A percentile compares a stretch with the other conserved stretches of the same genome.
These are phyloP conservation scores for Phytophthora ohioensis DNA, from an alignment of 352 stramenopile species.

Conservation along the genomic window DNA sequence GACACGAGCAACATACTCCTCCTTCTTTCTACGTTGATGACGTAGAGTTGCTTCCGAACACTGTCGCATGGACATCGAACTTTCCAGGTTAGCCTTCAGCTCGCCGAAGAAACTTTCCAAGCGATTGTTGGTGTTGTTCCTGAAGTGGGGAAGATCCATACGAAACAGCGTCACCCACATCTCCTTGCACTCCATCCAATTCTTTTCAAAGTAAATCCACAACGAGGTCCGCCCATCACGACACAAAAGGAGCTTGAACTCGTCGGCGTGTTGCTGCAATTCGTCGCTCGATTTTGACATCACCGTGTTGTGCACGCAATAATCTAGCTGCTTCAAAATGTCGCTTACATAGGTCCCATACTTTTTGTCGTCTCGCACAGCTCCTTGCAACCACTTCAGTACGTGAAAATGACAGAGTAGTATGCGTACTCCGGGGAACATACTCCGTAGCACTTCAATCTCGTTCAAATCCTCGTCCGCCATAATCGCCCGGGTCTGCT, in stretches of 20 bases:
- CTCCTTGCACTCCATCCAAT: conserved; percentile 1
- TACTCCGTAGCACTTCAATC: too few relatives aligned
- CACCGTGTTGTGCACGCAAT: conserved; percentile 10
- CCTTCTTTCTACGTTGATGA: not conserved
- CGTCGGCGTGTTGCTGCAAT: conserved; percentile 2
- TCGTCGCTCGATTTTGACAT: conserved; percentile 1
- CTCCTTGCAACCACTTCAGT: conserved; percentile 2
- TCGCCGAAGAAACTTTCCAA: conserved; percentile 16
- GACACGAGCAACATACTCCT: not conserved
- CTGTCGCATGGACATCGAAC: conserved; percentile 10
- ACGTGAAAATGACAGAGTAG: conserved; percentile 10
- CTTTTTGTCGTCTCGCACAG: conserved; percentile 6
- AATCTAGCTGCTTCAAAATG: conserved; percentile 14
- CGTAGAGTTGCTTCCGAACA: not conserved
- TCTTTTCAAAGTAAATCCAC: conserved; percentile 6
- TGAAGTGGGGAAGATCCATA: not conserved
- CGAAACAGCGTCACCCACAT: conserved; percentile 2
- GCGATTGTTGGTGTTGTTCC: conserved; percentile 10
- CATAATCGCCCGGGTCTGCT: too few relatives aligned
- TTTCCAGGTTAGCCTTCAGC: conserved; percentile 5
- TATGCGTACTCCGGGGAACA: too few relatives aligned
- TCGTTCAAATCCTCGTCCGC: too few relatives aligned
- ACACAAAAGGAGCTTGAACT: conserved; percentile 1
- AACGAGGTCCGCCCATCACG: not conserved
- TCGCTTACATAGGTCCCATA: conserved; percentile 2